Base-by-base conservation (phyloP, 805 yeast genomes). In the Vanderwaltozyma yarrowii region DNA sequence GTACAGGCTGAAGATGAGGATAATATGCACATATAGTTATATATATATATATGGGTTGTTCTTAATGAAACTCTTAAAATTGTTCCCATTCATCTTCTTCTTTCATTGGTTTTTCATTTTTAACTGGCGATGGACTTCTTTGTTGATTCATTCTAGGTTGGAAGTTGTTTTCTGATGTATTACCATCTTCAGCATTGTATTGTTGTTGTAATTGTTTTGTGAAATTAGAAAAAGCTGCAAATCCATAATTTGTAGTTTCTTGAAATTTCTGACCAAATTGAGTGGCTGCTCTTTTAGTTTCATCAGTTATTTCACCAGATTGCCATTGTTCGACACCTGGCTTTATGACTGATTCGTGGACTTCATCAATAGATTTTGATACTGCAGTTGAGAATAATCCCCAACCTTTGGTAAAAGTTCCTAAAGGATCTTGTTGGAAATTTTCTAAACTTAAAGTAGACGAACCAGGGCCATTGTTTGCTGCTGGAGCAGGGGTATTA, bases 261-360 rank as follows among this genome's bases (percentile, higher is more conserved):
- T 83, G 94, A 65, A 89, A 82, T 54, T 78, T 86, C 56, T 84
- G 94, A 34, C 96, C 96, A 65, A 89, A 92, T 66, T 92, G 96
- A 42, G 85, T 80, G 73, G 94, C 84, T n/a, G 97, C 97, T 49
- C 86, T 75, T 45, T 73, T 77, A 4, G 97, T 92, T 54, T 86
- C 94, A 39, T 63, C 67, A 18, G 94, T 76, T 32, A 84, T 60
- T 42, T 92, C 97, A 44, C 83, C 76, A 7, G 52, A 47, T 28
- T 79, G 74, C 49, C 92, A 69, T 53, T 82, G 87, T 54, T 77
- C 78, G 56, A 86, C 71, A 33, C 92, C 77, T n/a, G 98, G 98
- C 56, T 84, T 85, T 47, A 92, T 87, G 36, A 87, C 95, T 8
- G 78, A 64, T 51, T 88, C 94, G 48, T 81, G 82, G 29, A 92